These are phyloP conservation scores for Pseudomicrostroma phylloplanum DNA, from an alignment of 1,284 basidiomycete genomes.

Conservation along the genomic window DNA sequence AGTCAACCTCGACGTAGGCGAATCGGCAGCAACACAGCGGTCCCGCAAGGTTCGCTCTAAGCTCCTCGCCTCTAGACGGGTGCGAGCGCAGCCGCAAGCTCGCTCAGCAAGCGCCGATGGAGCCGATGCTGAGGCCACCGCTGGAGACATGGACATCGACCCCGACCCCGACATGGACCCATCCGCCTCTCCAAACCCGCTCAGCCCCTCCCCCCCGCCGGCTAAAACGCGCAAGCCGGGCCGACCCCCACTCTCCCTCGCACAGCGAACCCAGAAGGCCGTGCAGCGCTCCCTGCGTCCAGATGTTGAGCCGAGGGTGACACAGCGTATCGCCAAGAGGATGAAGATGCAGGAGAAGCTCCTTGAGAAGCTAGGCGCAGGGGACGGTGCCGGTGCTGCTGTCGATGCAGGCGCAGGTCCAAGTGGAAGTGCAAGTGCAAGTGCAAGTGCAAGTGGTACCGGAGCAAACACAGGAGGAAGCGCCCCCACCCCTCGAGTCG, in stretches of 20 bases:
- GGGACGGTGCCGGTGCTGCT: background rate
- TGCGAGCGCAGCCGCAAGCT: constrained; percentile 2
- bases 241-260: no score
- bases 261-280: no score
- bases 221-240: no score
- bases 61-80: background rate
- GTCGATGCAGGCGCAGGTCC: background rate
- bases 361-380: background rate
- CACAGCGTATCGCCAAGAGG: no score
- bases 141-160: background rate
- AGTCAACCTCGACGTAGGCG: background rate
- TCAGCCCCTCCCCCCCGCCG: no score
- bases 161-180: no score
- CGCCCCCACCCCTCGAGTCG: background rate
- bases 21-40: background rate
- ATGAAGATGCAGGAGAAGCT: background rate
- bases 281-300: no score
- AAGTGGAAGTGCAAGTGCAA: background rate
- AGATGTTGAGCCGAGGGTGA: no score
- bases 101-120: background rate
- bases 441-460: background rate
- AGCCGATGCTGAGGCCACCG: background rate
- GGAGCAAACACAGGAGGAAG: background rate
- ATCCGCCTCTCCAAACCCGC: no score
- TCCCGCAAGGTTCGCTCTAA: background rate